Evolutionary conservation across 139 green algal genomes (phyloP).

Genomic region (Chlamydomonas sp.): DNA sequence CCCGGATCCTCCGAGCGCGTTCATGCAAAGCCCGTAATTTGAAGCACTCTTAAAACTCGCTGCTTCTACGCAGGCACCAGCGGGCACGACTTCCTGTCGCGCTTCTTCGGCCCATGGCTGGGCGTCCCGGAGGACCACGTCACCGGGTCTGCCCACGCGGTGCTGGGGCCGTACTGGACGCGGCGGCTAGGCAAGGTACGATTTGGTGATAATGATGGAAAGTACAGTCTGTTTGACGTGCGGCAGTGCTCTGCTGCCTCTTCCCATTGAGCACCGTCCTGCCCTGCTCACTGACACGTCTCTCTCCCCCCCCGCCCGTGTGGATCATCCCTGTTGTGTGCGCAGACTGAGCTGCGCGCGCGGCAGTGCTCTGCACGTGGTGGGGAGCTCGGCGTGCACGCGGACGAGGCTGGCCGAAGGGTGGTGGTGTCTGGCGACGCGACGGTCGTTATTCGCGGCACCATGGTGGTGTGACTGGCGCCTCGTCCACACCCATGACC

Average conservation of each 20-base stretch:
- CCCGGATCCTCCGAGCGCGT: too few species aligned
- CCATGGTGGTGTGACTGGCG: constrained; percentile 5
- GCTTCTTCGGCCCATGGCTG: constrained; percentile 81
- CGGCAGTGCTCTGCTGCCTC: too few species aligned
- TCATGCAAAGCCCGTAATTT: background rate
- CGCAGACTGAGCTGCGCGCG: too few species aligned
- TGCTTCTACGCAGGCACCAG: too few species aligned
- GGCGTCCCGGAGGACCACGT: constrained; percentile 81
- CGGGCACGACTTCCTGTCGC: constrained; percentile 35
- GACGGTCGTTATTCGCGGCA: background rate
- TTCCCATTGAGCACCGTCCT: too few species aligned
- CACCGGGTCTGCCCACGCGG: constrained; percentile 62
- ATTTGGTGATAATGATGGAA: too few species aligned
- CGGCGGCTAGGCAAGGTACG: background rate
- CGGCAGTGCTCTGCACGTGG: background rate
- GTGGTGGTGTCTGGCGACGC: constrained; percentile 8
- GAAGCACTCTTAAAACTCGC: background rate
- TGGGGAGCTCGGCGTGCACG: background rate
- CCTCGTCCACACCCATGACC: too few species aligned
- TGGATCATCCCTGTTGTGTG: too few species aligned
- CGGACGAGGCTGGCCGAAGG: background rate
- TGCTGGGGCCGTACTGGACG: constrained; percentile 56
- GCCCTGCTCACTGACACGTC: too few species aligned
- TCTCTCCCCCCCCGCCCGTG: too few species aligned
- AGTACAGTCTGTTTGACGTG: too few species aligned